These are phyloP conservation scores for Trichophyton rubrum DNA, from an alignment of 2,329 filamentous ascomycete genomes.

Conservation along the genomic window DNA sequence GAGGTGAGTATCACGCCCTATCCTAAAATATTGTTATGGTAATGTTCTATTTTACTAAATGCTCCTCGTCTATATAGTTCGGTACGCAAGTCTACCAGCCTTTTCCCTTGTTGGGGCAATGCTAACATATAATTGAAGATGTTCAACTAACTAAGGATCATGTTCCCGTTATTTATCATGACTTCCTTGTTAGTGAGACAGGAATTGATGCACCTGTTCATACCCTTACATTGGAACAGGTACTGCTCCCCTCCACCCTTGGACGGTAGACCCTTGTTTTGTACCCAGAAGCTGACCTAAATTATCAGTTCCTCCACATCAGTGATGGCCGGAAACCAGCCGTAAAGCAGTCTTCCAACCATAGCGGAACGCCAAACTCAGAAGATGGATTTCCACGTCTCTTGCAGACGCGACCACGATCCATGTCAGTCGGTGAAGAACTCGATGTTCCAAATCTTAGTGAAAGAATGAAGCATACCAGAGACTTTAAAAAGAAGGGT, in stretches of 20 bases:
- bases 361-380: conserved; percentile 1
- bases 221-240: conserved; percentile 80
- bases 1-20: conserved; percentile 36
- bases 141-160: conserved; percentile 98
- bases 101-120: neutral
- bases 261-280: neutral
- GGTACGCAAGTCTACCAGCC: conserved; percentile 12
- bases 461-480: conserved; percentile 93
- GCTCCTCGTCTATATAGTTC: neutral
- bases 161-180: conserved; percentile 95
- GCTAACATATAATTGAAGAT: conserved; percentile 47
- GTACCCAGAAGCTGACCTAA: conserved; percentile 5
- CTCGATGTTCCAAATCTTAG: conserved; percentile 44
- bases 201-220: conserved; percentile 95
- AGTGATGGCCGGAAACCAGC: conserved; percentile 44
- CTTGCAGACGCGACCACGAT: conserved; percentile 33
- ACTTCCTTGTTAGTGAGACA: conserved; percentile 94
- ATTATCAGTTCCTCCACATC: conserved; percentile 62
- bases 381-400: conserved; percentile 24
- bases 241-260: conserved; percentile 8
- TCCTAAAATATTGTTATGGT: neutral
- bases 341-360: conserved; percentile 6
- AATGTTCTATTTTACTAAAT: neutral
- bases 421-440: conserved; percentile 48
- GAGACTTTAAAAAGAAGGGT: conserved; percentile 85